Conservation (phyloP, 1,284 basidiomycete species). For the Paramarasmius palmivorus region DNA sequence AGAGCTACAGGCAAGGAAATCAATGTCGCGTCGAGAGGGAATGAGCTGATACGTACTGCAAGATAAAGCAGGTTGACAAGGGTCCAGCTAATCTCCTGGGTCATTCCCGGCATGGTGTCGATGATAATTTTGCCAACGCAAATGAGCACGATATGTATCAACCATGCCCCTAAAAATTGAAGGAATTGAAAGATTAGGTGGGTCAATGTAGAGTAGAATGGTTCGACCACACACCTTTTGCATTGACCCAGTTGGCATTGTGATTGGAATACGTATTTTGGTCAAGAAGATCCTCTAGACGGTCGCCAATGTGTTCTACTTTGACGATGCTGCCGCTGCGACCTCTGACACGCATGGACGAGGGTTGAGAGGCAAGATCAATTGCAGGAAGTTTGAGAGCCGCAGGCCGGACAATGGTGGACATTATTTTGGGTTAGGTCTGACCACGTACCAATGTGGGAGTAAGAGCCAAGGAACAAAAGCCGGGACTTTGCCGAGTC, state of each 20-base stretch:
- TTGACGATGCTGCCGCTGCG: conserved; percentile 84
- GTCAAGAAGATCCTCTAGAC: conserved; percentile 79
- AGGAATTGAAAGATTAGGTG: neutral
- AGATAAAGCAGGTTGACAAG: conserved; percentile 93
- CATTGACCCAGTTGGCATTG: conserved; percentile 98
- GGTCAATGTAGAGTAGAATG: conserved; percentile 1
- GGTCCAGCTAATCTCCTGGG: conserved; percentile 94
- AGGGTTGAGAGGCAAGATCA: conserved; percentile 7
- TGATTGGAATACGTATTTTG: conserved; percentile 84
- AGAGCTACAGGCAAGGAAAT: conserved; percentile 58
- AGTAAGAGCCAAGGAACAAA: neutral
- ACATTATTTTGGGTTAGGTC: neutral
- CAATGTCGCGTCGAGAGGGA: neutral
- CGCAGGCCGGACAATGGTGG: neutral
- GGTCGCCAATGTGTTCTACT: conserved; percentile 83
- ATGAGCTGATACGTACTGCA: conserved; percentile 57
- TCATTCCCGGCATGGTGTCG: conserved; percentile 93
- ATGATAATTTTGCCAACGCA: conserved; percentile 89
- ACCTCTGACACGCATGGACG: conserved; percentile 50
- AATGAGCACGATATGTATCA: conserved; percentile 96
- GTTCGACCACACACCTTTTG: conserved; percentile 74
- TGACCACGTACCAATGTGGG: neutral
- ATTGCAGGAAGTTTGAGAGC: neutral
- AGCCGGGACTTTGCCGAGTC: neutral
- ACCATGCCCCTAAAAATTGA: conserved; percentile 80